These are phyloP conservation scores for Solanum appendiculatum DNA, from an alignment of 257 asterid genomes.

Conservation along the genomic window DNA sequence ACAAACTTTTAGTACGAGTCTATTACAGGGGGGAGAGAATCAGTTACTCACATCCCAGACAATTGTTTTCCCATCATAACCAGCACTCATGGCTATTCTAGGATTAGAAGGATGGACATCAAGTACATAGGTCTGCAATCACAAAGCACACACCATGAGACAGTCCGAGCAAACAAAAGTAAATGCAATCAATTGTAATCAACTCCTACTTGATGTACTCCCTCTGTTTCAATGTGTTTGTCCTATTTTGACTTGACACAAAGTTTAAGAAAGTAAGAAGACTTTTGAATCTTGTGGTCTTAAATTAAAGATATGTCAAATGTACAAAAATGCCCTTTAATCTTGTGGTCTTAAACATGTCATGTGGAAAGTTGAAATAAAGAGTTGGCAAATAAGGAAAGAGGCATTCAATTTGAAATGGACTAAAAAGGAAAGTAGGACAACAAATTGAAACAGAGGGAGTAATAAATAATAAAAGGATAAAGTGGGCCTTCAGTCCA, in stretches of 20 bases:
- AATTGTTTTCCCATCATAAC: conserved; percentile 96
- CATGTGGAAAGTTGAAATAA: background rate
- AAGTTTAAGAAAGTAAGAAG: background rate
- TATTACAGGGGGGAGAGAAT: background rate
- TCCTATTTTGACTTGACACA: background rate
- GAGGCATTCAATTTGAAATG: background rate
- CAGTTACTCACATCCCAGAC: conserved; percentile 92
- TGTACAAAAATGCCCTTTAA: background rate
- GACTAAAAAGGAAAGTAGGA: background rate
- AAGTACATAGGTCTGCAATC: conserved; percentile 73
- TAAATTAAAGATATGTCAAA: background rate
- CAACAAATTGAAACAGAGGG: background rate
- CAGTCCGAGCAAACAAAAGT: background rate
- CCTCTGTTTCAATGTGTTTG: background rate
- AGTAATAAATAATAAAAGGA: background rate
- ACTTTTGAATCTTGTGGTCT: background rate
- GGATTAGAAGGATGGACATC: conserved; percentile 99
- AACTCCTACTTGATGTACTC: background rate
- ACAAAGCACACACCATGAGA: conserved; percentile 2
- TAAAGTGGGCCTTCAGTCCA: background rate
- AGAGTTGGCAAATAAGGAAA: background rate
- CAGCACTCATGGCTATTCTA: conserved; percentile 99
- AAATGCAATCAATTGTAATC: background rate
- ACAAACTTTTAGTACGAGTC: background rate
- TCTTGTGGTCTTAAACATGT: background rate